These are phyloP conservation scores for Apostasia ramifera DNA, from an alignment of 106 monocot genomes.

Conservation along the genomic window DNA sequence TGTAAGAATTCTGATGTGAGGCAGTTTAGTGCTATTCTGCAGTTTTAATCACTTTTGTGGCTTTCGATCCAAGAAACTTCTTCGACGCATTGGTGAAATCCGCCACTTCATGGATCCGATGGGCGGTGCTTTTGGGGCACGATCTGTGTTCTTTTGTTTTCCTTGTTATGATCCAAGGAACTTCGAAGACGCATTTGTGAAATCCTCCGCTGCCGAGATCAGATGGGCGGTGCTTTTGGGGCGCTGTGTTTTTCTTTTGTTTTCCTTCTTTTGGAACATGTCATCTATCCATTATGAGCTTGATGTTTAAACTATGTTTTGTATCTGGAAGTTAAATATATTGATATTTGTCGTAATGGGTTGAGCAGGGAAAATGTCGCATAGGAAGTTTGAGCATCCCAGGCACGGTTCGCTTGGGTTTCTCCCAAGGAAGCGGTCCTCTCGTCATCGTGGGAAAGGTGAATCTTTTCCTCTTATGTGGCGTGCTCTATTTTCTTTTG, in stretches of 20 bases:
- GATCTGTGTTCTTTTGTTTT: background rate
- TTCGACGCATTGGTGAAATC: background rate
- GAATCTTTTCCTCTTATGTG: background rate
- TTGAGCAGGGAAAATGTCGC: slow-evolving; percentile 45
- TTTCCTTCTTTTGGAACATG: too few relatives aligned
- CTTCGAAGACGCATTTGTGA: background rate
- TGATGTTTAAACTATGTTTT: too few relatives aligned
- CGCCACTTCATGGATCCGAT: background rate
- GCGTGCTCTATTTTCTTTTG: too few relatives aligned
- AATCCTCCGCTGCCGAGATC: too few relatives aligned
- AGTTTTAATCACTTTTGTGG: background rate
- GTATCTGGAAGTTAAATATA: too few relatives aligned
- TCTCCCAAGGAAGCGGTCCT: slow-evolving; percentile 68
- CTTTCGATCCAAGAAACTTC: background rate
- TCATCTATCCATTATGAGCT: too few relatives aligned
- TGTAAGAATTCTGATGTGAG: background rate
- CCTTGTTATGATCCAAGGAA: too few relatives aligned
- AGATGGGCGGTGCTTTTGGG: too few relatives aligned
- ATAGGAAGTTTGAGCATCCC: slow-evolving; percentile 92
- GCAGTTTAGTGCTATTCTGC: background rate
- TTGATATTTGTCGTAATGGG: too few relatives aligned
- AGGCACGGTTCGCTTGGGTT: slow-evolving; percentile 89
- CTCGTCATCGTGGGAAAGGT: slow-evolving; percentile 84
- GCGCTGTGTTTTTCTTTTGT: too few relatives aligned
- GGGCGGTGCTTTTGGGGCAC: too few relatives aligned